These are phyloP conservation scores for Euryodendron excelsum DNA, from an alignment of 148 eudicot species.

Conservation along the genomic window DNA sequence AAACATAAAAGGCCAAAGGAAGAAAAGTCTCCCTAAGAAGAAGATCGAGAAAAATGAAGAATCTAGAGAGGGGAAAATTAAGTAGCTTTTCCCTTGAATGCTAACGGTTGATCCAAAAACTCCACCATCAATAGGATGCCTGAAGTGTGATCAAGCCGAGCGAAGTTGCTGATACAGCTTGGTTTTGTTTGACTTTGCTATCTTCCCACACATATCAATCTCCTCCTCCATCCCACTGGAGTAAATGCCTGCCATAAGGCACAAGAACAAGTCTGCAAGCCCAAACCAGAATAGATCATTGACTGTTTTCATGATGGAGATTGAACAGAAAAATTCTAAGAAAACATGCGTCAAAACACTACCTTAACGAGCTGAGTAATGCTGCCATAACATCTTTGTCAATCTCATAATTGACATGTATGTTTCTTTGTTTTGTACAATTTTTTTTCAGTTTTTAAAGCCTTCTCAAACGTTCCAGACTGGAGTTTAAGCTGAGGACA, in stretches of 20 bases:
- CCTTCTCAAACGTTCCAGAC: neutral
- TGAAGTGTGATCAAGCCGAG: constrained; percentile 1
- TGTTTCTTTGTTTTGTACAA: neutral
- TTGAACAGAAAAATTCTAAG: neutral
- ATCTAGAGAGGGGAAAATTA: neutral
- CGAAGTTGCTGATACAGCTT: neutral
- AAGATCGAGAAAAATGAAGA: neutral
- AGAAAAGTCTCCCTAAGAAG: neutral
- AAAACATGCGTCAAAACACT: neutral
- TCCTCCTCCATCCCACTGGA: neutral
- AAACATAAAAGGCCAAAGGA: neutral
- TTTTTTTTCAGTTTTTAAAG: neutral
- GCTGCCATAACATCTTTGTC: constrained; percentile 4
- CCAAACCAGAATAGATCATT: neutral
- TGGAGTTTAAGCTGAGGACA: neutral
- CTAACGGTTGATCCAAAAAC: neutral
- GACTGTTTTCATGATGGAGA: neutral
- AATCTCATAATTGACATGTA: constrained; percentile 9
- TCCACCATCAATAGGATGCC: constrained; percentile 4
- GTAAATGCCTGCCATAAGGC: neutral
- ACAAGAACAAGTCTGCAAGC: constrained; percentile 15
- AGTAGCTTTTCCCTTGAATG: neutral
- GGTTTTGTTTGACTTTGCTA: neutral
- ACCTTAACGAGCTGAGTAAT: constrained; percentile 2
- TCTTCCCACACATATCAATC: neutral